Evolutionary conservation across 768 basidiomycete species (phyloP).

Genomic region (Mycena sanguinolenta): DNA sequence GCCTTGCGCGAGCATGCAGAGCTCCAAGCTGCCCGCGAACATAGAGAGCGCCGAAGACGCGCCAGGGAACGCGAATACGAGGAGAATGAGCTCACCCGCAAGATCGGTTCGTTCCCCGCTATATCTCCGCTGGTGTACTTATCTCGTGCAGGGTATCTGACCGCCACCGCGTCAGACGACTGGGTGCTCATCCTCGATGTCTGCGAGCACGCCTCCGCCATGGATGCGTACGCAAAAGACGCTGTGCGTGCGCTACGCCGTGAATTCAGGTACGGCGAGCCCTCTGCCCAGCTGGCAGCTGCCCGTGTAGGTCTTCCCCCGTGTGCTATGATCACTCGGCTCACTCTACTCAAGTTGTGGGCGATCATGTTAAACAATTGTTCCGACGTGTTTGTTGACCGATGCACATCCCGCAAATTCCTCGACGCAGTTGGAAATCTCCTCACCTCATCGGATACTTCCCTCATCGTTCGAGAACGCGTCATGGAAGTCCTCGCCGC

Average conservation of each 20-base stretch:
- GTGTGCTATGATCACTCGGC: too few species aligned
- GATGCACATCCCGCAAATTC: constrained; percentile 82
- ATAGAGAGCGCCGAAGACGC: too few species aligned
- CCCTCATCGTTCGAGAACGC: constrained; percentile 85
- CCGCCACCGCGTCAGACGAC: constrained; percentile 84
- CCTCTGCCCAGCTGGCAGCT: constrained; percentile 82
- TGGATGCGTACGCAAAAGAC: constrained; percentile 83
- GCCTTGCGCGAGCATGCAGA: too few species aligned
- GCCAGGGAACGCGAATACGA: constrained; percentile 47
- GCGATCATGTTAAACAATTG: constrained; percentile 91
- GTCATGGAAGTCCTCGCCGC: constrained; percentile 86
- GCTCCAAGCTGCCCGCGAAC: too few species aligned
- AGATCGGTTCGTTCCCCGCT: constrained; percentile 70
- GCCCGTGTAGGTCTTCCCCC: constrained; percentile 67
- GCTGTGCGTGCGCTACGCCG: constrained; percentile 84
- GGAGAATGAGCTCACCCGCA: constrained; percentile 70
- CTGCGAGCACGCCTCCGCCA: constrained; percentile 83
- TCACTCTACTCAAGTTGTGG: constrained; percentile 71
- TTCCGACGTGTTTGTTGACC: constrained; percentile 75
- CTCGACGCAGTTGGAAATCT: constrained; percentile 84
- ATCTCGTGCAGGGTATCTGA: constrained; percentile 67
- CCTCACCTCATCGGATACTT: constrained; percentile 70
- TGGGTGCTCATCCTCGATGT: constrained; percentile 87
- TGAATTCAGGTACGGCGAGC: constrained; percentile 90
- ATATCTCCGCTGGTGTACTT: constrained; percentile 38